phyloP scores from a whole-genome alignment of 192 early-diverging fungal genomes.

The Gigaspora rosea region DNA sequence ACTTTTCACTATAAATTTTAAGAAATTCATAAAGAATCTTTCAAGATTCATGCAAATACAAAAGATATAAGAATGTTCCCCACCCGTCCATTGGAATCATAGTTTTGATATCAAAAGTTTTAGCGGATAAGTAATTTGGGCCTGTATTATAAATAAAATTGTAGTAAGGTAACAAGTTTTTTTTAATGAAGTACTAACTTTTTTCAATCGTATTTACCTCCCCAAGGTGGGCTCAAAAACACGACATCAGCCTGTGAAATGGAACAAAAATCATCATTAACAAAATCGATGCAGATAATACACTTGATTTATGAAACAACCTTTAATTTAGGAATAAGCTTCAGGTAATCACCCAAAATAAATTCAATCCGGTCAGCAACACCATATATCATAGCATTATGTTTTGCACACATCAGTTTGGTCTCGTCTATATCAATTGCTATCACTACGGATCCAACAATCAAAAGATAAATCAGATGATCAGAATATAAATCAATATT shows the following conservation, averaged over 20 bases:
- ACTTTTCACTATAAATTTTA: constrained; percentile 51
- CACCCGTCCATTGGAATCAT: constrained; percentile 80
- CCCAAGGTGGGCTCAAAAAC: constrained; percentile 97
- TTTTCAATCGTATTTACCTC: constrained; percentile 40
- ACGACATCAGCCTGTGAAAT: constrained; percentile 76
- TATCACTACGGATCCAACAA: constrained; percentile 58
- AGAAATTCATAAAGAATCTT: constrained; percentile 15
- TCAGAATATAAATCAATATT: not conserved
- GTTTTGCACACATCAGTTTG: constrained; percentile 73
- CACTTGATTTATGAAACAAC: constrained; percentile 24
- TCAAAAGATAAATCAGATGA: not conserved
- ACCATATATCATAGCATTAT: constrained; percentile 91
- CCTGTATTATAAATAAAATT: constrained; percentile 23
- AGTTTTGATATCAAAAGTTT: constrained; percentile 65
- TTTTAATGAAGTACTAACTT: no score
- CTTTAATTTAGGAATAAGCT: constrained; percentile 67
- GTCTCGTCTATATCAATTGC: constrained; percentile 89
- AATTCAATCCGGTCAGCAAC: constrained; percentile 92
- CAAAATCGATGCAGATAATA: not conserved
- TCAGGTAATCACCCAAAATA: constrained; percentile 85
- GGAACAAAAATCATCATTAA: constrained; percentile 23
- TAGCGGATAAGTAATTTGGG: constrained; percentile 66
- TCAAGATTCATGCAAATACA: not conserved
- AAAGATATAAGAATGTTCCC: not conserved
- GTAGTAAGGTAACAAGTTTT: no score